These are phyloP conservation scores for Vitis amurensis DNA, from an alignment of 164 flowering plant species.

Conservation along the genomic window DNA sequence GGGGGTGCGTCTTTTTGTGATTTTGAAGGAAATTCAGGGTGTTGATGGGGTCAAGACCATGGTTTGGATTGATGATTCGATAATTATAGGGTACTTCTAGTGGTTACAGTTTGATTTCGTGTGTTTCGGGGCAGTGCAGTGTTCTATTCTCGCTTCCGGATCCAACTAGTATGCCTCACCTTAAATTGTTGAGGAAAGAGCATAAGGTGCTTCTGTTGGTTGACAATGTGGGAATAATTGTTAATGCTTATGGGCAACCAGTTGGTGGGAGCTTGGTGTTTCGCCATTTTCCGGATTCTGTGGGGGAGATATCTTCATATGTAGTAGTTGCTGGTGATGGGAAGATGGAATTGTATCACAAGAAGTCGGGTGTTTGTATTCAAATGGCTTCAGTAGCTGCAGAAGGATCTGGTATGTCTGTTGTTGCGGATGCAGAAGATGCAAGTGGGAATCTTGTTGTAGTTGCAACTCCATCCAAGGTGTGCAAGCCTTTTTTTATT, in stretches of 20 bases:
- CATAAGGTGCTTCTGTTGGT: constrained; percentile 72
- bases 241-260: constrained; percentile 74
- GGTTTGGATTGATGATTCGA: constrained; percentile 85
- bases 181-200: constrained; percentile 60
- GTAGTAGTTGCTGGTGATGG: constrained; percentile 58
- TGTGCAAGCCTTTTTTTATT: constrained; percentile 10
- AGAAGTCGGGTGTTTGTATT: constrained; percentile 56
- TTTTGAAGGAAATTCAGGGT: constrained; percentile 71
- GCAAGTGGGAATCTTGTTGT: constrained; percentile 51
- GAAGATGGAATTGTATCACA: constrained; percentile 77
- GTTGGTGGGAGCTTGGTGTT: constrained; percentile 91
- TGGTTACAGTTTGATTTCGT: constrained; percentile 70
- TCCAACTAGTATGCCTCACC: constrained; percentile 42
- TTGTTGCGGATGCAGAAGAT: constrained; percentile 57
- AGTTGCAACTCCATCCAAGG: constrained; percentile 72
- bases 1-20: constrained; percentile 34
- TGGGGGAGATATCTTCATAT: constrained; percentile 63
- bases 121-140: constrained; percentile 56
- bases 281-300: constrained; percentile 50
- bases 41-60: constrained; percentile 57
- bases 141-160: constrained; percentile 79
- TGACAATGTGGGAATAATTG: constrained; percentile 84
- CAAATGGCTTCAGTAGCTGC: constrained; percentile 53
- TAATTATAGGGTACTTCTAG: constrained; percentile 67
- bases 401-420: constrained; percentile 50